phyloP scores from a whole-genome alignment of 768 basidiomycete genomes.

The Agrocybe praecox region DNA sequence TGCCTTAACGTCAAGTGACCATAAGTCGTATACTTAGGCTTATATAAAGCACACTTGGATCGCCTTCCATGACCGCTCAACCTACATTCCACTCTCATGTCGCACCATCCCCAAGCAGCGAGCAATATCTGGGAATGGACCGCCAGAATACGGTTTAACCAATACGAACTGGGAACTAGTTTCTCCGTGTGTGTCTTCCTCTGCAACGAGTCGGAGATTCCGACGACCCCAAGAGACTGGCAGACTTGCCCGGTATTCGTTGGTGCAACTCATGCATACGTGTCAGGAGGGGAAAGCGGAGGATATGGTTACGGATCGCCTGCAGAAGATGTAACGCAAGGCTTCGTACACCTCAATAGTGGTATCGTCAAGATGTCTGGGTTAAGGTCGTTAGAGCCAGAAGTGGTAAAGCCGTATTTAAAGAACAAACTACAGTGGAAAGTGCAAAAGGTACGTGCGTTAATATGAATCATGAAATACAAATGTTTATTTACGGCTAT shows the following conservation, averaged over 20 bases:
- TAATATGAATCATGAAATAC: too few species aligned
- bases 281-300: conserved; percentile 34
- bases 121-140: conserved; percentile 39
- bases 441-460: conserved; percentile 35
- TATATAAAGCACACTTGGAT: too few species aligned
- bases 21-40: too few species aligned
- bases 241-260: conserved; percentile 34
- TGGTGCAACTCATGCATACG: conserved; percentile 45
- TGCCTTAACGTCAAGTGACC: too few species aligned
- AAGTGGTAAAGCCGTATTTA: conserved; percentile 41
- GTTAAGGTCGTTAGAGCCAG: conserved; percentile 35
- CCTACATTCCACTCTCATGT: too few species aligned
- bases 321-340: conserved; percentile 28
- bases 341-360: conserved; percentile 45
- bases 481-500: not conserved
- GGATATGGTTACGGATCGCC: conserved; percentile 33
- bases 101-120: too few species aligned
- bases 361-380: conserved; percentile 30
- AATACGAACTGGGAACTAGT: conserved; percentile 42
- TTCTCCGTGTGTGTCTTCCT: conserved; percentile 50
- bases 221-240: conserved; percentile 41
- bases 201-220: conserved; percentile 29
- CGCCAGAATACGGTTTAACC: conserved; percentile 41
- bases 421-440: conserved; percentile 41
- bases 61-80: too few species aligned